Conservation (phyloP, 2,329 filamentous ascomycete genomes). For the Microsporum audouinii region DNA sequence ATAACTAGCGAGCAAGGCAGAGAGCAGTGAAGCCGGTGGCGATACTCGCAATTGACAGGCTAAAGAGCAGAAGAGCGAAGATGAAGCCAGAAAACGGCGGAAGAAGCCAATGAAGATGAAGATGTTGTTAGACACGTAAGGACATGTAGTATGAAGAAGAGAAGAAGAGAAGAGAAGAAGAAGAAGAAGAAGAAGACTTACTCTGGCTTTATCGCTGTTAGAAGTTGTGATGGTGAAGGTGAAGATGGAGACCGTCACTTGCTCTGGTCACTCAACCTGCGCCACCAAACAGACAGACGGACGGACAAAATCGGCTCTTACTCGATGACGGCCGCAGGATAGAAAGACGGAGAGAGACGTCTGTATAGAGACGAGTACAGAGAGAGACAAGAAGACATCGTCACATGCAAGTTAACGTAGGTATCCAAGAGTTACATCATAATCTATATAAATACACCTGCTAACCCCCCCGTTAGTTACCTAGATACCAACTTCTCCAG, state of each 20-base stretch:
- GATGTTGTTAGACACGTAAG: too few relatives aligned
- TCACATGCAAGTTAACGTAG: too few relatives aligned
- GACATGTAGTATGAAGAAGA: not conserved
- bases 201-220: too few relatives aligned
- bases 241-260: not conserved
- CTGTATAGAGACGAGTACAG: not conserved
- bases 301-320: not conserved
- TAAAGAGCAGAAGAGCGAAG: not conserved
- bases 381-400: too few relatives aligned
- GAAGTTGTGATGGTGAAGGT: not conserved
- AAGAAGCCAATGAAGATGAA: too few relatives aligned
- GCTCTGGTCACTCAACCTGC: not conserved
- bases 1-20: conserved; percentile 12
- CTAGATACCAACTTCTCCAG: not conserved
- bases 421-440: too few relatives aligned
- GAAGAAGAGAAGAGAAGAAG: not conserved
- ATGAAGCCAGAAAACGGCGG: too few relatives aligned
- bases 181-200: not conserved
- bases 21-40: conserved; percentile 11
- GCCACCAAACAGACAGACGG: not conserved
- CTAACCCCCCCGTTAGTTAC: too few relatives aligned
- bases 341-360: not conserved
- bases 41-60: conserved; percentile 6
- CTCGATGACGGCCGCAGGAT: too few relatives aligned
- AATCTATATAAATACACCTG: not conserved